Evolutionary conservation across 108 stramenopile species (phyloP).

Genomic region (Bacterosira constricta): DNA sequence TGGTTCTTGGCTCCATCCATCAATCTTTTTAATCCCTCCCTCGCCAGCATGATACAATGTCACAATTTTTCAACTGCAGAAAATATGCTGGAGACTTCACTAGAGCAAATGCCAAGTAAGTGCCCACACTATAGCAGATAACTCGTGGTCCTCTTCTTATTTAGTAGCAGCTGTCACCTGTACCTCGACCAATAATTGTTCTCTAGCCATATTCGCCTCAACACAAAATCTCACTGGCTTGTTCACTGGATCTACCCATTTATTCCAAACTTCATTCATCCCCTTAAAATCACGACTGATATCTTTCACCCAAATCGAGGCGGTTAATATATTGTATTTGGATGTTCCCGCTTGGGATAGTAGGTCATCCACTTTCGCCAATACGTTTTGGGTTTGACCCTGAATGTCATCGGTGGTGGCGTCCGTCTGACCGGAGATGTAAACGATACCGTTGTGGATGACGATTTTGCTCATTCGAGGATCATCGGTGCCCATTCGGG

Average conservation of each 20-base stretch:
- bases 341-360: constrained; percentile 63
- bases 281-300: constrained; percentile 59
- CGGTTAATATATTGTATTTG: constrained; percentile 65
- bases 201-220: constrained; percentile 63
- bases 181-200: constrained; percentile 65
- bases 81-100: too few relatives aligned
- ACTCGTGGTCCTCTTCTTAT: too few relatives aligned
- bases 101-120: too few relatives aligned
- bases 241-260: constrained; percentile 71
- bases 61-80: too few relatives aligned
- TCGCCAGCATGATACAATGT: too few relatives aligned
- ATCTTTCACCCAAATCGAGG: constrained; percentile 72
- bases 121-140: too few relatives aligned
- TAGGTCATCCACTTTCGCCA: constrained; percentile 60
- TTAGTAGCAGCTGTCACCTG: constrained; percentile 75
- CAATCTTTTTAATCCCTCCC: too few relatives aligned
- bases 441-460: constrained; percentile 57
- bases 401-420: constrained; percentile 33
- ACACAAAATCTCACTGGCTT: constrained; percentile 72
- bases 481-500: too few relatives aligned
- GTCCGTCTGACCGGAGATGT: constrained; percentile 56
- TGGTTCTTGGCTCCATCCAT: too few relatives aligned
- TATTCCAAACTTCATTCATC: constrained; percentile 71
- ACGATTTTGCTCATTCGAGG: constrained; percentile 47
- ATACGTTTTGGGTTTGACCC: constrained; percentile 56